Evolutionary conservation across 768 basidiomycete genomes (phyloP).

Genomic region (Candolleomyces aberdarensis): DNA sequence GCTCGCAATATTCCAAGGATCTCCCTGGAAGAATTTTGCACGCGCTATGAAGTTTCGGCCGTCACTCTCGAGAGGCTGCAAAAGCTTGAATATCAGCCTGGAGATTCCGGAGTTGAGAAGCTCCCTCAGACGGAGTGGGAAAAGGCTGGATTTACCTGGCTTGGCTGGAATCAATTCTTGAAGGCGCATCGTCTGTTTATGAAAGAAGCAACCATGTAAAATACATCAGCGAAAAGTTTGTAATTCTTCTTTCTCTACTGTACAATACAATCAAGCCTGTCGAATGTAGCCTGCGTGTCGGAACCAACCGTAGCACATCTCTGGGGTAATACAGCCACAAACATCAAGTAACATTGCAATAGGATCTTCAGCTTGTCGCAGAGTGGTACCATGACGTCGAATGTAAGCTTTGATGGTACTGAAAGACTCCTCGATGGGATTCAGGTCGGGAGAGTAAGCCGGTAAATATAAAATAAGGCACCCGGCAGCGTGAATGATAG

Average conservation of each 20-base stretch:
- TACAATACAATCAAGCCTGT: not conserved
- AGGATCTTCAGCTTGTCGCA: slow-evolving; percentile 12
- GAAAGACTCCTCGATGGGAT: slow-evolving; percentile 33
- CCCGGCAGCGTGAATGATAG: slow-evolving; percentile 7
- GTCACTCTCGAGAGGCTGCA: slow-evolving; percentile 4
- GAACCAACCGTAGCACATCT: slow-evolving; percentile 18
- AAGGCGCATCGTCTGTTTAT: slow-evolving; percentile 4
- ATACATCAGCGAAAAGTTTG: not conserved
- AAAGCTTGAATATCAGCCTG: slow-evolving; percentile 9
- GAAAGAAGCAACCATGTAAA: not conserved
- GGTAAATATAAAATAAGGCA: slow-evolving; percentile 24
- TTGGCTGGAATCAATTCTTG: slow-evolving; percentile 8
- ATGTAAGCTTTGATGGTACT: slow-evolving; percentile 14
- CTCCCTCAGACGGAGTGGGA: slow-evolving; percentile 11
- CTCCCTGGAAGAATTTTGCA: slow-evolving; percentile 7
- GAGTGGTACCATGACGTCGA: slow-evolving; percentile 3
- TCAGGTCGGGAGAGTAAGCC: slow-evolving; percentile 33
- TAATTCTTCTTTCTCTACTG: not conserved
- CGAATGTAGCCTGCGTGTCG: slow-evolving; percentile 20
- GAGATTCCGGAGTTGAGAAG: slow-evolving; percentile 7
- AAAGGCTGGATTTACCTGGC: slow-evolving; percentile 8
- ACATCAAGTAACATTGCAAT: slow-evolving; percentile 9
- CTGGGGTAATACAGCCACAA: slow-evolving; percentile 16
- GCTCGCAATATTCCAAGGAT: too few species aligned
- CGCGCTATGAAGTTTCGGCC: slow-evolving; percentile 1